Conservation (phyloP, 1,139 yeast genomes). For the Pichia sp. region DNA sequence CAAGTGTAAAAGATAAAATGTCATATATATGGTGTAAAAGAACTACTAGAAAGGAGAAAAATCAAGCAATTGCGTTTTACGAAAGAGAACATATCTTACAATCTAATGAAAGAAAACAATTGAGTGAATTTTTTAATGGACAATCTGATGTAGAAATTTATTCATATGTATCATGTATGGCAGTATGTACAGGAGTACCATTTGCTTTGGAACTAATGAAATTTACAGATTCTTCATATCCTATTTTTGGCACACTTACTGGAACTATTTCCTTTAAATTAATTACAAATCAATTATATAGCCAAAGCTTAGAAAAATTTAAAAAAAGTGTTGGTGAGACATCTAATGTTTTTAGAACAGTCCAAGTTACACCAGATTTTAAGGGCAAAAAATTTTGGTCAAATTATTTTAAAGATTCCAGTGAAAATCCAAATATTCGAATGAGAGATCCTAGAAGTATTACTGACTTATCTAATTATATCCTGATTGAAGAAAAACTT, state of each 20-base stretch:
- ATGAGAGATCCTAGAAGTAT: no score
- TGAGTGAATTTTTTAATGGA: conserved; percentile 21
- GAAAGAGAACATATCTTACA: conserved; percentile 22
- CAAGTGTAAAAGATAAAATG: no score
- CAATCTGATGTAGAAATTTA: conserved; percentile 17
- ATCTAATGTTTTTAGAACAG: conserved; percentile 4
- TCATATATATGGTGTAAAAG: conserved; percentile 1
- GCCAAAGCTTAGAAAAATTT: conserved; percentile 8
- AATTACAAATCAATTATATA: conserved; percentile 15
- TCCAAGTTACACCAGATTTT: no score
- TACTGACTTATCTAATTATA: no score
- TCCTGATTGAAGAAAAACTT: no score
- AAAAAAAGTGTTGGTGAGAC: conserved; percentile 18
- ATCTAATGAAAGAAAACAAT: conserved; percentile 19
- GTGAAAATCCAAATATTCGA: no score
- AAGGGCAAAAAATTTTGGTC: no score
- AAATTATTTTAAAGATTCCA: no score
- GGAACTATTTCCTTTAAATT: conserved; percentile 19
- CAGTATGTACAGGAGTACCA: conserved; percentile 22
- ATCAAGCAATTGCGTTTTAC: conserved; percentile 23
- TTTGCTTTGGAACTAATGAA: conserved; percentile 20
- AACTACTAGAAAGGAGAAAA: conserved; percentile 19
- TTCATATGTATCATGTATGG: conserved; percentile 22
- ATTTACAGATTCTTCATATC: conserved; percentile 18
- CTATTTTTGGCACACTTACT: conserved; percentile 21